Conservation (phyloP, 345 rosid species). For the Stellera chamaejasme region DNA sequence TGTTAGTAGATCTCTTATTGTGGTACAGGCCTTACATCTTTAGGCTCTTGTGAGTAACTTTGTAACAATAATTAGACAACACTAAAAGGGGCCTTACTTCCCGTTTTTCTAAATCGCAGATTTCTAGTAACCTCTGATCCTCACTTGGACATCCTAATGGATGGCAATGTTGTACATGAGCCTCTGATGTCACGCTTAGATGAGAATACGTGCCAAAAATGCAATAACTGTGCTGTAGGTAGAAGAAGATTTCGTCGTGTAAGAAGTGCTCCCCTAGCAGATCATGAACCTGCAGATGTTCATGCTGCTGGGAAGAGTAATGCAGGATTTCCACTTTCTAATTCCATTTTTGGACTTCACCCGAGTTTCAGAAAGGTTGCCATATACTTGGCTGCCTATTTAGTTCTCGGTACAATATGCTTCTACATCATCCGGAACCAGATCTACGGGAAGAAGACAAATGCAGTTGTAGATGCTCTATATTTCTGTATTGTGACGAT, state of each 20-base stretch:
- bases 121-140: too few species aligned
- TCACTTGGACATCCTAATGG: slow-evolving; percentile 30
- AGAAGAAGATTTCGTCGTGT: slow-evolving; percentile 46
- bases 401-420: slow-evolving; percentile 51
- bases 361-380: slow-evolving; percentile 40
- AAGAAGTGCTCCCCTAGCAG: slow-evolving; percentile 69
- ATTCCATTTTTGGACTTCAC: slow-evolving; percentile 33
- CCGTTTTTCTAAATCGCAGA: too few species aligned
- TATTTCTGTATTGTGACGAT: slow-evolving; percentile 80
- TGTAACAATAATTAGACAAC: too few species aligned
- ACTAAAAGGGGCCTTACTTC: too few species aligned
- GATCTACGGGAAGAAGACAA: slow-evolving; percentile 58
- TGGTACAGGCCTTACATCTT: too few species aligned
- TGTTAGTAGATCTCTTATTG: too few species aligned
- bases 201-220: slow-evolving; percentile 20
- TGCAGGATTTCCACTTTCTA: slow-evolving; percentile 18
- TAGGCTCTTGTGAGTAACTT: too few species aligned
- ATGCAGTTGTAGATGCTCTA: slow-evolving; percentile 52
- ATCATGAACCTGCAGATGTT: slow-evolving; percentile 20
- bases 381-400: slow-evolving; percentile 33
- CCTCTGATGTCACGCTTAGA: slow-evolving; percentile 38
- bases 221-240: slow-evolving; percentile 14
- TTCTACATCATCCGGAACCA: slow-evolving; percentile 47
- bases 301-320: background rate
- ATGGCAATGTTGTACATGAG: slow-evolving; percentile 28